These are phyloP conservation scores for Debaryomyces robertsiae DNA, from an alignment of 1,139 yeast genomes.

Conservation along the genomic window DNA sequence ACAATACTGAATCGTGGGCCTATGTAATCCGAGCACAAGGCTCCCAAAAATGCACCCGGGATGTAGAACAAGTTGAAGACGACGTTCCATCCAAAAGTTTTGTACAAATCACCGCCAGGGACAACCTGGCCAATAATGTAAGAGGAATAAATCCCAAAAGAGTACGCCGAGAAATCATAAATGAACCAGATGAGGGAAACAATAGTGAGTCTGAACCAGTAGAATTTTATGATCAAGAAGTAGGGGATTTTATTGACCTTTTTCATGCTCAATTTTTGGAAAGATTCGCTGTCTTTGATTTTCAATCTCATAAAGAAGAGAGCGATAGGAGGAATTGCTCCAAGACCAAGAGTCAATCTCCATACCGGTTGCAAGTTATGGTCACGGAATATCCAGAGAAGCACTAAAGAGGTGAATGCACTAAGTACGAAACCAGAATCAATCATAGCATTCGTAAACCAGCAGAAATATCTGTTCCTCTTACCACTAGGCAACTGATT, in stretches of 20 bases:
- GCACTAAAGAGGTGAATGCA: constrained; percentile 83
- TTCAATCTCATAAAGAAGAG: constrained; percentile 76
- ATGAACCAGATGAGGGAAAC: constrained; percentile 86
- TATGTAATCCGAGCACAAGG: constrained; percentile 74
- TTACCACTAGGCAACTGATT: constrained; percentile 74
- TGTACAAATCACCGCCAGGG: constrained; percentile 63
- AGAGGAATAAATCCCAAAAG: constrained; percentile 83
- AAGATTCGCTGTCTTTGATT: constrained; percentile 72
- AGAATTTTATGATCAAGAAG: constrained; percentile 69
- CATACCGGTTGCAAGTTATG: constrained; percentile 79
- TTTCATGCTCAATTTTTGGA: constrained; percentile 70
- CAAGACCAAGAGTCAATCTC: constrained; percentile 90
- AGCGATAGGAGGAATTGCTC: constrained; percentile 86
- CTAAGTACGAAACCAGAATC: constrained; percentile 84
- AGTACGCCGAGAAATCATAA: constrained; percentile 85
- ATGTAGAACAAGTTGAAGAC: constrained; percentile 84
- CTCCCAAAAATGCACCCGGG: constrained; percentile 90
- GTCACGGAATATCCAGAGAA: constrained; percentile 77
- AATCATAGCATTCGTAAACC: constrained; percentile 89
- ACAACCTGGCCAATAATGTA: constrained; percentile 62
- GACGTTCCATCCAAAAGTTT: constrained; percentile 90
- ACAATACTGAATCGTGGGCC: constrained; percentile 85
- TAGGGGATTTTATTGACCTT: constrained; percentile 63
- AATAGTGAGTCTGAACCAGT: constrained; percentile 76
- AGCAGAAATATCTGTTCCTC: constrained; percentile 84